Percentiles rank a stretch among this genome's conserved stretches.
These are phyloP conservation scores for Aegilops tauschii DNA, from an alignment of 176 grass and related monocot species.

Conservation along the genomic window DNA sequence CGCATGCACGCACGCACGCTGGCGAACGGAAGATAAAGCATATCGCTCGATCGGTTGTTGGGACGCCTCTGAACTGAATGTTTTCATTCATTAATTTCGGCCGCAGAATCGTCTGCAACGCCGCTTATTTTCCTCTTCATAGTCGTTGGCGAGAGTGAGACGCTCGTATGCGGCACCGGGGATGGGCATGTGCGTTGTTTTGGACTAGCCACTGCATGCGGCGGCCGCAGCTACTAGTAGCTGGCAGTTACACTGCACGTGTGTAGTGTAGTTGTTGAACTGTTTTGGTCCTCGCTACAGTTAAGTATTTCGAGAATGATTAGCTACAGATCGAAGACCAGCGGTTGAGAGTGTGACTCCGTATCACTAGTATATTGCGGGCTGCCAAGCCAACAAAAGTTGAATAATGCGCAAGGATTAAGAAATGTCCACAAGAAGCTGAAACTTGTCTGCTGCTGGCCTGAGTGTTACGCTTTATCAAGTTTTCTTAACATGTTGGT, in stretches of 20 bases:
- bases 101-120: background rate
- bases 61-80: background rate
- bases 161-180: conserved; percentile 12
- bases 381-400: background rate
- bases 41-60: background rate
- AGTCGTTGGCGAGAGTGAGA: background rate
- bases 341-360: background rate
- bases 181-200: background rate
- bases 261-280: background rate
- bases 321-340: background rate
- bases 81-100: background rate
- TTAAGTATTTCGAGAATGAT: background rate
- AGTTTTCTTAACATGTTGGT: background rate
- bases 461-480: background rate
- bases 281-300: background rate
- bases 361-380: too few species aligned
- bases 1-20: too few species aligned
- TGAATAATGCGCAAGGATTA: background rate
- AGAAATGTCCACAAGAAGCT: background rate
- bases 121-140: background rate
- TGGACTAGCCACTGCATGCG: background rate
- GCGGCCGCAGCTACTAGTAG: too few species aligned
- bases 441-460: background rate
- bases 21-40: background rate
- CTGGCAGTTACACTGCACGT: background rate